phyloP scores from a whole-genome alignment of 352 stramenopile species.

The Phytophthora ramorum region DNA sequence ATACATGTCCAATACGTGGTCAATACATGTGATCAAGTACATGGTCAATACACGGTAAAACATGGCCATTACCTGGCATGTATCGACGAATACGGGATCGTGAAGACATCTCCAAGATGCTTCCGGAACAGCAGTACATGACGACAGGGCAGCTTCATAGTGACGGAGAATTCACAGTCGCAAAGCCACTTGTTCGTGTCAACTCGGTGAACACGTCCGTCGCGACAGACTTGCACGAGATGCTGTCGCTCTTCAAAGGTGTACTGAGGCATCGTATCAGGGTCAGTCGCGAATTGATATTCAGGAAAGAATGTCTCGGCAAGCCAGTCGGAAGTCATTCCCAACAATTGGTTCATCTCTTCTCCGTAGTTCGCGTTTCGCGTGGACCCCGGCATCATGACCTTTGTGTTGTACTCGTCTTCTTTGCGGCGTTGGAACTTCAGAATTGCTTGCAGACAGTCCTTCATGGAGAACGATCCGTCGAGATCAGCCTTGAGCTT shows the following conservation, averaged over 20 bases:
- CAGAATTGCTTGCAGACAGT: not conserved
- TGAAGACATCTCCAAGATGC: not conserved
- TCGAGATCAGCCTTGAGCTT: conserved; percentile 5
- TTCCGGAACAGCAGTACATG: not conserved
- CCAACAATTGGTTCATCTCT: conserved; percentile 5
- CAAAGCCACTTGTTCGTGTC: not conserved
- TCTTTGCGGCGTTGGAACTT: not conserved
- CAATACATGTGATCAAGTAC: not conserved
- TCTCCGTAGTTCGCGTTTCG: not conserved
- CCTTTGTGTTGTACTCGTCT: not conserved
- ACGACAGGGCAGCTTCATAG: not conserved
- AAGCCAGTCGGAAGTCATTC: conserved; percentile 1
- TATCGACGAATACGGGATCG: not conserved
- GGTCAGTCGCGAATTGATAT: not conserved
- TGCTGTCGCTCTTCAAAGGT: not conserved
- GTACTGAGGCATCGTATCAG: not conserved
- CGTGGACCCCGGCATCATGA: not conserved
- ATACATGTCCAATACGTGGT: not conserved
- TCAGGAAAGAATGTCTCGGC: not conserved
- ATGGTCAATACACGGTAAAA: not conserved
- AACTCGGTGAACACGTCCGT: not conserved
- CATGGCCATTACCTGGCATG: not conserved
- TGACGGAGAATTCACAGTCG: not conserved
- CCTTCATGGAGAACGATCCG: not conserved
- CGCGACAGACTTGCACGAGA: not conserved